These are phyloP conservation scores for Calvatia gigantea DNA, from an alignment of 768 basidiomycete species.

Conservation along the genomic window DNA sequence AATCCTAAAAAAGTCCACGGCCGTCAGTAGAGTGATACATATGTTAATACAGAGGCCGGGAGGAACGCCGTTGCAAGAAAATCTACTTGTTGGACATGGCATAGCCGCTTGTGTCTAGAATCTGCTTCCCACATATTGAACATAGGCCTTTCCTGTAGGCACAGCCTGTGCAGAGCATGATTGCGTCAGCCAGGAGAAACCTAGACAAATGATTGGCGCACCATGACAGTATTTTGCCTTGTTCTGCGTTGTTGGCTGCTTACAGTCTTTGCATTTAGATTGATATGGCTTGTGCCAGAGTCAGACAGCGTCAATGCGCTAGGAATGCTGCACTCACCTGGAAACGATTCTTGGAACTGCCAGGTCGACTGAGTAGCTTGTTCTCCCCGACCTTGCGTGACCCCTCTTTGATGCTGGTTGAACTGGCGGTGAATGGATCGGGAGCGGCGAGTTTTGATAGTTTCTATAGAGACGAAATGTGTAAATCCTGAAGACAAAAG, in stretches of 20 bases:
- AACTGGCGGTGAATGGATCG: constrained; percentile 78
- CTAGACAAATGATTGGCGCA: constrained; percentile 28
- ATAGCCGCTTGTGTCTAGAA: constrained; percentile 80
- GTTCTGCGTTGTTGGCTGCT: constrained; percentile 80
- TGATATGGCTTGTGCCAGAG: constrained; percentile 65
- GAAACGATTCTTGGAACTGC: constrained; percentile 72
- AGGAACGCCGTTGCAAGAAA: not conserved
- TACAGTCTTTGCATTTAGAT: constrained; percentile 85
- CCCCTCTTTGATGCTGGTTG: constrained; percentile 73
- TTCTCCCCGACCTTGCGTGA: constrained; percentile 82
- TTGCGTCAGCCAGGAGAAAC: constrained; percentile 10
- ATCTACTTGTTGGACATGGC: constrained; percentile 79
- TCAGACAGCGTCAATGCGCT: constrained; percentile 18
- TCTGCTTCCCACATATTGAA: constrained; percentile 84
- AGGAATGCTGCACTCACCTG: constrained; percentile 45
- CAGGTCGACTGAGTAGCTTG: constrained; percentile 70
- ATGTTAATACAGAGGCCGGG: not conserved
- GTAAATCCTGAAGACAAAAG: constrained; percentile 15
- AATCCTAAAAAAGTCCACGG: not conserved
- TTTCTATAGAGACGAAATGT: constrained; percentile 55
- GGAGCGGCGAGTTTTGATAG: constrained; percentile 87
- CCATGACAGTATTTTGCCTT: constrained; percentile 89
- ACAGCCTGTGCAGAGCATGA: constrained; percentile 50
- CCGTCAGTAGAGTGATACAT: not conserved
- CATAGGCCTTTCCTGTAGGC: constrained; percentile 87